Evolutionary conservation across 169 alveolate species (phyloP), one percentile per base, ranked within the genome.

Genomic region (Eimeria sp.): DNA sequence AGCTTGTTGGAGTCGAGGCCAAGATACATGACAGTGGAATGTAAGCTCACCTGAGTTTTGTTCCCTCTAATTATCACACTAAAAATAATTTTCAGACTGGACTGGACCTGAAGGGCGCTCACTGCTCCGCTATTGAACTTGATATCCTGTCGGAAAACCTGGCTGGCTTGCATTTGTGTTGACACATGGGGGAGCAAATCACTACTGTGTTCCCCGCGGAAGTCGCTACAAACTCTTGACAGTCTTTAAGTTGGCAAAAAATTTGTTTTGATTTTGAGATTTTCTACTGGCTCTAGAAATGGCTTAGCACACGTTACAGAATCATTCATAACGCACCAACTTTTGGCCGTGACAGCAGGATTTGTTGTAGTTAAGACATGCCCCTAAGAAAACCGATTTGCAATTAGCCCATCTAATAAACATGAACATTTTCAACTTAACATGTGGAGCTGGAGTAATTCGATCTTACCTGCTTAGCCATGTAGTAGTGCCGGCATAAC

Each of bases 61-160:
- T 63, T 25, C 18, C 20, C n/a, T 25, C 51, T 20, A 40, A 5
- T 10, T 22, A 2, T 2, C 40, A 34, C 40, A 34, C 40, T 34
- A 34, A 58, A 87, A 58, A 13, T 2, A 18, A 49, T 22, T 45
- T 87, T n/a, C 45, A 87, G 93, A 87, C n/a, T 87, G 93, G 93
- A 87, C 65, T 87, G 82, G 83, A 5, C 78, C 78, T 14, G 93
- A 87, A 67, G 93, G 93, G 16, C 93, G 93, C 45, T 87, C 93
- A 7, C 93, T 87, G 22, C 93, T 87, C 30, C 93, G 82, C 34
- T 63, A 58, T 87, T 87, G 83, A 87, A 63, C 80, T 40, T 4
- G 61, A n/a, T 57, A 83, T 57, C 25, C 67, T 43, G 47, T 16
- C 67, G 45, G 30, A 16, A 18, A 51, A 40, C 54, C 83, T 25